Conservation (phyloP, 176 grass and related monocot genomes). For the Puya raimondii region DNA sequence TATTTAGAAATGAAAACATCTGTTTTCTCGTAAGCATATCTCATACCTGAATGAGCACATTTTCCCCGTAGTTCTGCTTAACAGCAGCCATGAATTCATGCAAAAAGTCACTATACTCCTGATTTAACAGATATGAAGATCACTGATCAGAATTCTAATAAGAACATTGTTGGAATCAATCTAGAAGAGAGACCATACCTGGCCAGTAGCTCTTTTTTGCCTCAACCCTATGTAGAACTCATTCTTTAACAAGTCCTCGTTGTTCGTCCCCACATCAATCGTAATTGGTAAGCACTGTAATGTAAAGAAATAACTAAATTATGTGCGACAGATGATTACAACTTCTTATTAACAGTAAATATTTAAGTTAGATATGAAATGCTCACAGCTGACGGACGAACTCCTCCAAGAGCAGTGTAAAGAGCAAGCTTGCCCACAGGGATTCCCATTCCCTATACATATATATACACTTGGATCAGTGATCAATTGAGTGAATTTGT, state of each 20-base stretch:
- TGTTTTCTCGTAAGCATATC: not conserved
- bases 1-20: not conserved
- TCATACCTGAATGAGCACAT: slow-evolving; percentile 82
- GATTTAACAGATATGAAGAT: slow-evolving; percentile 16
- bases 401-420: slow-evolving; percentile 78
- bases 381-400: slow-evolving; percentile 68
- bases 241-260: slow-evolving; percentile 73
- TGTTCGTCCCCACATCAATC: slow-evolving; percentile 93
- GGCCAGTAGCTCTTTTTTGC: slow-evolving; percentile 64
- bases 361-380: not conserved
- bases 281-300: slow-evolving; percentile 75
- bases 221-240: slow-evolving; percentile 86
- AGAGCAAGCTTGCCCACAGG: slow-evolving; percentile 84
- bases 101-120: slow-evolving; percentile 71
- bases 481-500: not conserved
- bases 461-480: not conserved
- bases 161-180: not conserved
- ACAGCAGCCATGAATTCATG: slow-evolving; percentile 86
- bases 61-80: slow-evolving; percentile 88
- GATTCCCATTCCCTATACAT: slow-evolving; percentile 84
- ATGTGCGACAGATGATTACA: not conserved
- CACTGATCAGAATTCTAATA: not conserved
- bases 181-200: slow-evolving; percentile 27
- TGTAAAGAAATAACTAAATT: slow-evolving; percentile 4
- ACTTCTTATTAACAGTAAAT: not conserved